A percentile compares a stretch with the other conserved stretches of the same genome.
Conservation (phyloP, 192 early-diverging fungal species). For the Gamsiella multidivaricata region DNA sequence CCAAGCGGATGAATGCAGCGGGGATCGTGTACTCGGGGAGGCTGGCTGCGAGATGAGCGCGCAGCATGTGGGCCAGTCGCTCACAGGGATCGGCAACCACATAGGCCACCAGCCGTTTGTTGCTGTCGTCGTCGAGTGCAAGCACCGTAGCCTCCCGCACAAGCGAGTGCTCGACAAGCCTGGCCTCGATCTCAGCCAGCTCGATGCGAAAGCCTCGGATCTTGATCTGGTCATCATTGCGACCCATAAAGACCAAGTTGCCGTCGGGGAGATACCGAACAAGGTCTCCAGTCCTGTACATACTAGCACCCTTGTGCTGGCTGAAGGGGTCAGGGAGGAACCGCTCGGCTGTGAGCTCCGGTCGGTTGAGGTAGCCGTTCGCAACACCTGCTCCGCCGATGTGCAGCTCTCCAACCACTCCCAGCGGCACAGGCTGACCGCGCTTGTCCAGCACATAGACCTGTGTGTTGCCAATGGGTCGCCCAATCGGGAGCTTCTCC, state of each 20-base stretch:
- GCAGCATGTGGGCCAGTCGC: neutral
- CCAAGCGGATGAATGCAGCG: no score
- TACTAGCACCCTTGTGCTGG: conserved; percentile 1
- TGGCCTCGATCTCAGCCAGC: conserved; percentile 40
- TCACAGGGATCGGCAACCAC: conserved; percentile 27
- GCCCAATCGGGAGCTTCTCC: conserved; percentile 34
- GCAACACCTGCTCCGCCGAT: conserved; percentile 52
- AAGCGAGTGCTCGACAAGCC: conserved; percentile 11
- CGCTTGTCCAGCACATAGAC: no score
- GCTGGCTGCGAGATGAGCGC: no score
- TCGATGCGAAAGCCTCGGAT: conserved; percentile 54
- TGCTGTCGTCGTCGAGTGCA: conserved; percentile 52
- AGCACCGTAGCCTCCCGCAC: conserved; percentile 37
- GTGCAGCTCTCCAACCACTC: conserved; percentile 52
- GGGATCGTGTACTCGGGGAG: no score
- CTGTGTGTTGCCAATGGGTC: no score
- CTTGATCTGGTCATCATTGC: no score
- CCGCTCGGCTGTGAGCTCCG: conserved; percentile 39
- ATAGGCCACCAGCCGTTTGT: conserved; percentile 70
- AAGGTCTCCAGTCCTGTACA: conserved; percentile 52
- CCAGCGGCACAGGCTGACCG: conserved; percentile 39
- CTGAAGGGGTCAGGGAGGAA: no score
- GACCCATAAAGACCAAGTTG: conserved; percentile 27
- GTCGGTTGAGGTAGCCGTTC: conserved; percentile 50
- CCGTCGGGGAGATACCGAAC: conserved; percentile 39